phyloP scores from a whole-genome alignment of 331 rosid genomes.

The Quercus tomentella region DNA sequence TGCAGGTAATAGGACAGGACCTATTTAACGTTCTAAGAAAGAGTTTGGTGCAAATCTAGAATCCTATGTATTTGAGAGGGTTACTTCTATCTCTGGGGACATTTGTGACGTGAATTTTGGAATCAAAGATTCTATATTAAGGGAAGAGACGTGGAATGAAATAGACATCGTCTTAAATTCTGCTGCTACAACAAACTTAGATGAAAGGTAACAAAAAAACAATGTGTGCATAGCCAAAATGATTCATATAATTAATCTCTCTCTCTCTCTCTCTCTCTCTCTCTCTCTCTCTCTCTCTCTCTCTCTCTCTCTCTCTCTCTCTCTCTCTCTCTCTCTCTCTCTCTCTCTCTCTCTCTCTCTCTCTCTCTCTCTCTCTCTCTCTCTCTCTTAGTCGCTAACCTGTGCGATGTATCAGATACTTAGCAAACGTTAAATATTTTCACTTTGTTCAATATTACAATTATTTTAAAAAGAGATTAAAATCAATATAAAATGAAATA shows the following conservation, averaged over 20 bases:
- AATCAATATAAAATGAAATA: no score
- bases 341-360: not conserved
- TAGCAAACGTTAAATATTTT: no score
- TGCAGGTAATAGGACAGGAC: slow-evolving; percentile 15
- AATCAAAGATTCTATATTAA: not conserved
- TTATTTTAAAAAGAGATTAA: no score
- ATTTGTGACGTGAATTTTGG: slow-evolving; percentile 18
- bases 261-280: not conserved
- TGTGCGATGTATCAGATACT: no score
- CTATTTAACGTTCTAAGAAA: slow-evolving; percentile 16
- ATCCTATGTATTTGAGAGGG: slow-evolving; percentile 16
- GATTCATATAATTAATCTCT: no score
- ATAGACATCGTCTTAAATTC: slow-evolving; percentile 10
- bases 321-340: no score
- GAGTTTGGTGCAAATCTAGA: not conserved
- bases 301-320: not conserved
- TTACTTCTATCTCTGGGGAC: slow-evolving; percentile 13
- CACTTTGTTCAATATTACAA: no score
- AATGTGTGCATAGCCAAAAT: no score
- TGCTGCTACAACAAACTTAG: slow-evolving; percentile 15
- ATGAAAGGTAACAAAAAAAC: slow-evolving; percentile 28
- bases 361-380: no score
- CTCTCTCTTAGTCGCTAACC: no score
- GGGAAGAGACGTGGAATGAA: slow-evolving; percentile 5
- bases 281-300: no score